Evolutionary conservation across 2,329 filamentous ascomycete species (phyloP), one percentile per base, ranked within the genome.

Genomic region (Ophiosphaerella narmari): DNA sequence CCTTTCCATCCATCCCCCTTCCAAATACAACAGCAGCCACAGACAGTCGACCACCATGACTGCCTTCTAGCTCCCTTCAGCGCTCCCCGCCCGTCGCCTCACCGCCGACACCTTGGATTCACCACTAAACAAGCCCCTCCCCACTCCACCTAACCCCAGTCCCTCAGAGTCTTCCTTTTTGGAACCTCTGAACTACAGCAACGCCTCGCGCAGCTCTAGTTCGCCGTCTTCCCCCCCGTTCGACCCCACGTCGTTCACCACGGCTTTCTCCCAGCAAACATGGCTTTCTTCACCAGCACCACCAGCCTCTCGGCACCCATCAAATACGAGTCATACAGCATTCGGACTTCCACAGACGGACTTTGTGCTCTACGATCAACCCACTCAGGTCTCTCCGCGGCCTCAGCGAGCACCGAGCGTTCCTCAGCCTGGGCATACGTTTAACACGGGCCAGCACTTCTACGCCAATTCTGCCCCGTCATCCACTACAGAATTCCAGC

Each of bases 171-270:
- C 70, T 73, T 72, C 72, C 69, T 64, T 70, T 52, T 57, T 55
- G 69, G 74, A 75, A 73, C 65, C 74, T 75, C 84, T 89, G 86
- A 87, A 87, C 83, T 85, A 78, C 68, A 81, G 80, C 80, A 76
- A 77, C 77, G 82, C 84, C 81, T 77, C 78, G 65, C 65, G 80
- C 83, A 83, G 81, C 73, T 84, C 82, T 78, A 73, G 74, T 75
- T 77, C 74, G 72, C 66, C 73, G 71, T 80, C 80, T 79, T 76
- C 78, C 78, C 74, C 80, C 78, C 73, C 76, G 71, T 83, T 80
- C 84, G 86, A 87, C 84, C 84, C 82, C 65, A 70, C 80, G 84
- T 86, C 89, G 86, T 87, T 87, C 87, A 91, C 82, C 82, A 91
- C 88, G 88, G 88, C 88, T 89, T 83, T 85, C 75, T 73, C 76